A percentile compares a stretch with the other conserved stretches of the same genome.
These are phyloP conservation scores for Diaporthe ampelina DNA, from an alignment of 2,329 filamentous ascomycete genomes.

Conservation along the genomic window DNA sequence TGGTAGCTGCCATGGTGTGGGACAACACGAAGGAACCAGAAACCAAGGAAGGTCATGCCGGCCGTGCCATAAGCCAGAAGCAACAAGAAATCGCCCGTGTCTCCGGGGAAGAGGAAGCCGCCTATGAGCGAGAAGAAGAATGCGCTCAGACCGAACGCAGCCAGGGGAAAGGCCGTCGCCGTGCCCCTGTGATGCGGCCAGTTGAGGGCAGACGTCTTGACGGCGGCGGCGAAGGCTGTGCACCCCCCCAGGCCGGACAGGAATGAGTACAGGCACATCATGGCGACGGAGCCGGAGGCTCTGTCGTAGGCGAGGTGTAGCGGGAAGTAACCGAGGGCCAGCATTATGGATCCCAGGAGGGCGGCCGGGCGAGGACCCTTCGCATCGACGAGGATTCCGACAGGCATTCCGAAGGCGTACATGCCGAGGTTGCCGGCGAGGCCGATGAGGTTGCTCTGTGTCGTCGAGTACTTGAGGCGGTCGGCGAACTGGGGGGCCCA, in stretches of 20 bases:
- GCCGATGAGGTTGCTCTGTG: conserved; percentile 91
- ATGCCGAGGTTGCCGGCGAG: conserved; percentile 91
- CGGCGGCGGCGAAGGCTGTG: conserved; percentile 87
- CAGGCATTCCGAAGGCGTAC: conserved; percentile 91
- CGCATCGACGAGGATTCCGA: conserved; percentile 88
- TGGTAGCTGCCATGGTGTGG: conserved; percentile 70
- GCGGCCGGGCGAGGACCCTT: conserved; percentile 86
- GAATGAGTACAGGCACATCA: conserved; percentile 86
- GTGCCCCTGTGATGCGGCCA: conserved; percentile 93
- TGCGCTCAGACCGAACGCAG: conserved; percentile 93
- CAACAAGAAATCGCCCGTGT: conserved; percentile 85
- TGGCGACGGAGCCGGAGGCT: conserved; percentile 70
- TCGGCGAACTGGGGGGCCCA: conserved; percentile 98
- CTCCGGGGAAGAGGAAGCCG: conserved; percentile 82
- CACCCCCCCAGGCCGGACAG: conserved; percentile 91
- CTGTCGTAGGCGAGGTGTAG: conserved; percentile 83
- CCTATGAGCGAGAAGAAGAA: conserved; percentile 94
- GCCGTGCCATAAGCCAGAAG: conserved; percentile 86
- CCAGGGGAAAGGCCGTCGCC: conserved; percentile 92
- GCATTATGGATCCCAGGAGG: conserved; percentile 78
- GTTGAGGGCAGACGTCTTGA: conserved; percentile 90
- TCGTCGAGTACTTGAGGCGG: conserved; percentile 88
- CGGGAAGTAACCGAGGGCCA: conserved; percentile 88
- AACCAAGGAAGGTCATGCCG: conserved; percentile 79
- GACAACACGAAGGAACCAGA: conserved; percentile 87